phyloP scores from a whole-genome alignment of 805 yeast species.

The Nakazawaea sp. region DNA sequence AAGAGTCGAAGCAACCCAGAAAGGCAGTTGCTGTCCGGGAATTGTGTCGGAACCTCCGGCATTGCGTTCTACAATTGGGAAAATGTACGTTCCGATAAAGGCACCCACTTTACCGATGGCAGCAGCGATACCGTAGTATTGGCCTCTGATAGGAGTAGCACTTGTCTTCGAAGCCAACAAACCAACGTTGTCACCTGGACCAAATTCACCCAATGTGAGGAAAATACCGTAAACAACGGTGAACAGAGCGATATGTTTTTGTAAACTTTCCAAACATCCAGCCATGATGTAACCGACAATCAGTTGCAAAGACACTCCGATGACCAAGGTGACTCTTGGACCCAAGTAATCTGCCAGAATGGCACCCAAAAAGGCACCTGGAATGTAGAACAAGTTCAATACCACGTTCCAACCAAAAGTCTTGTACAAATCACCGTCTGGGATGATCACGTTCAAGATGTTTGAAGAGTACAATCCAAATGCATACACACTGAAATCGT shows the following conservation, averaged over 20 bases:
- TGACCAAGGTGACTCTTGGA: constrained; percentile 71
- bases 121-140: constrained; percentile 86
- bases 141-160: constrained; percentile 85
- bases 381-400: constrained; percentile 79
- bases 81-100: constrained; percentile 81
- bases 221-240: constrained; percentile 87
- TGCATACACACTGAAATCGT: constrained; percentile 83
- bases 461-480: constrained; percentile 79
- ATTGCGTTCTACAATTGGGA: constrained; percentile 68
- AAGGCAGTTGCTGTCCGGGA: constrained; percentile 66
- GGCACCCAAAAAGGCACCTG: constrained; percentile 91
- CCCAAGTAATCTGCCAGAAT: constrained; percentile 78
- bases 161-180: constrained; percentile 79
- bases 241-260: constrained; percentile 64
- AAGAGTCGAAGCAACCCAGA: constrained; percentile 73
- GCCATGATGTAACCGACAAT: constrained; percentile 81
- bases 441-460: constrained; percentile 54
- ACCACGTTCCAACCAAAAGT: constrained; percentile 92
- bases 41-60: constrained; percentile 46
- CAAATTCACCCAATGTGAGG: constrained; percentile 83
- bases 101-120: constrained; percentile 92
- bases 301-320: constrained; percentile 71
- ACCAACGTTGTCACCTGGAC: constrained; percentile 92
- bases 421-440: constrained; percentile 56
- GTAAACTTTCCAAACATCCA: constrained; percentile 50